Conservation (phyloP, 176 grass and related monocot genomes). For the Oryza brachyantha region DNA sequence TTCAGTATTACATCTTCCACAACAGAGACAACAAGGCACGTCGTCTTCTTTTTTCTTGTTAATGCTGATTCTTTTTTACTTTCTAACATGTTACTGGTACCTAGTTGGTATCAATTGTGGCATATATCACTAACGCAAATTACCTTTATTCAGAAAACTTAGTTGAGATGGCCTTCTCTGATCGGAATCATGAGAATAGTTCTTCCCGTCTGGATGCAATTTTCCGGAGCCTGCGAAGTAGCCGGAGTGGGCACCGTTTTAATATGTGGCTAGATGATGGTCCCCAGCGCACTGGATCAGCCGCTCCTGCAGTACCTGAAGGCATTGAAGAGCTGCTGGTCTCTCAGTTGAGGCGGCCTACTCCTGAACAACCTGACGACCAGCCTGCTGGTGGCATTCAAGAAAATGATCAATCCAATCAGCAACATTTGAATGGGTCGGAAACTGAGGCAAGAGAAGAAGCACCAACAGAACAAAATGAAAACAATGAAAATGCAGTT, state of each 20-base stretch:
- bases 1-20: constrained; percentile 56
- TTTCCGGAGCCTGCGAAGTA: constrained; percentile 84
- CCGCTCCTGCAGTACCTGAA: constrained; percentile 66
- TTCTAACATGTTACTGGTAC: neutral
- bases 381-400: constrained; percentile 40
- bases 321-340: constrained; percentile 89
- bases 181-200: constrained; percentile 82
- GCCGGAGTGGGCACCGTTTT: constrained; percentile 83
- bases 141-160: constrained; percentile 58
- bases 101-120: constrained; percentile 1
- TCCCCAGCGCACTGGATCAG: constrained; percentile 62
- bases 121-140: constrained; percentile 20
- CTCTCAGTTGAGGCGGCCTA: constrained; percentile 80
- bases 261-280: constrained; percentile 95
- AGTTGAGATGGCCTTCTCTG: constrained; percentile 88
- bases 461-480: constrained; percentile 29
- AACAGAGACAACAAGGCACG: constrained; percentile 82
- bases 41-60: neutral
- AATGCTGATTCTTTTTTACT: neutral
- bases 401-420: constrained; percentile 52
- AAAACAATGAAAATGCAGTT: constrained; percentile 53
- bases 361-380: constrained; percentile 49
- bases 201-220: constrained; percentile 92
- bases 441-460: constrained; percentile 67
- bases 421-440: constrained; percentile 36